Evolutionary conservation across 2,329 filamentous ascomycete genomes (phyloP), one percentile per base, ranked within the genome.

Genomic region (Juglanconis juglandina): DNA sequence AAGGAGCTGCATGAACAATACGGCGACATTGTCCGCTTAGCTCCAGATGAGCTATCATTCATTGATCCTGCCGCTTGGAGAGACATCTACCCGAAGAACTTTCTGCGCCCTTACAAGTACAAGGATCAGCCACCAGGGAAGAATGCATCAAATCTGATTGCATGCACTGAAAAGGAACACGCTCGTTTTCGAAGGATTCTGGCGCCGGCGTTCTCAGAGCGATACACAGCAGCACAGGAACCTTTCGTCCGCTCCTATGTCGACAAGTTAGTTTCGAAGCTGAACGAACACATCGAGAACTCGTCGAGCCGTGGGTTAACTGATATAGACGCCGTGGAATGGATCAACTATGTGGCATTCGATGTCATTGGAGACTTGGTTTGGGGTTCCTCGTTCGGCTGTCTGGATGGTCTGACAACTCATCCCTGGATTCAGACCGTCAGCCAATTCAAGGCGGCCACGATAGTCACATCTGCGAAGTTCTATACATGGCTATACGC

Each of bases 31-130:
- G 76, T 79, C 11, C 73, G 77, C 5, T 60, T 75, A 33, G 67
- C 71, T 3, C 76, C 76, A 2, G 68, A 74, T 41, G 73, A 78
- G 56, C 68, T 79, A 10, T 73, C 73, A 7, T 78, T 74, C 66
- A 71, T 67, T 53, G 62, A 66, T 30, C 65, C 68, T 4, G 60
- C 68, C 2, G 65, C 66, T 11, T 78, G 72, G 72, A 70, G 72
- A 58, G 75, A 79, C 48, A 77, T 79, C 51, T 76, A 76, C 57
- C 53, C 53, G 7, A 56, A 56, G 17, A 56, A 56, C 44, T 56
- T 49, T 33, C 17, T 56, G 34, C 53, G 61, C 51, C 32, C 60
- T 55, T 5, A 30, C 48, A 35, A 17, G 46, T 46, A 37, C 13
- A 59, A 55, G 32, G 47, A 34, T 33, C 47, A n/a, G 57, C 35